Base-by-base conservation (phyloP, 495 filamentous ascomycete species). In the Talaromyces borbonicus region DNA sequence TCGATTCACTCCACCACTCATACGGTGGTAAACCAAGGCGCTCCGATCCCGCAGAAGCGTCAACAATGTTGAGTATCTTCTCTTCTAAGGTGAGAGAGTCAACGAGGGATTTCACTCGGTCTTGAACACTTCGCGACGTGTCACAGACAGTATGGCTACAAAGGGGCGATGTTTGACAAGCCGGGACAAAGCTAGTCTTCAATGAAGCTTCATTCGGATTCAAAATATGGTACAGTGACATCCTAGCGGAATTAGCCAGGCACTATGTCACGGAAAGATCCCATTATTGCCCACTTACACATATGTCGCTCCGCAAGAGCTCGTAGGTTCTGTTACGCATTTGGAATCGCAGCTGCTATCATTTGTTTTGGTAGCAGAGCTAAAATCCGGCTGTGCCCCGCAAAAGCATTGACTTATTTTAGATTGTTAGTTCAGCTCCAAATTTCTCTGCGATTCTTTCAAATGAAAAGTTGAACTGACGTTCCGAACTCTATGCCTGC, bases 1-100 rank as follows among this genome's bases (percentile, higher is more conserved):
- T 59, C 8, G 71, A 72, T 55, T 54, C 49, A 45, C 44, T 57
- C 61, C 64, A 74, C 66, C 70, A 73, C 51, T 72, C 53, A 46
- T 76, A 75, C 4, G 58, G 18, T 2, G 72, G 71, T 7, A 78
- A 52, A 4, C 72, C 72, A 7, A 79, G 48, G 4, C 74, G 61
- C 16, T 70, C 59, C 1, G 74, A 67, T 2, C 74, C 75, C 1
- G 68, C 66, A 16, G 62, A 58, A 1, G 63, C 57, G 40, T 65
- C 69, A 43, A 61, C 58, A 9, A 69, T 71, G 43, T 73, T 72
- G 25, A 68, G 69, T 30, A 72, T 66, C 47, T 74, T 73, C 54
- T 78, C 71, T 29, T 57, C 59, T 5, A 65, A 47, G 0, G 63
- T 61, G 35, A 57, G 48, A 7, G 51, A 55, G 29, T 53, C 49